phyloP scores from a whole-genome alignment of 2,329 filamentous ascomycete species.

The Podosphaera leucotricha region DNA sequence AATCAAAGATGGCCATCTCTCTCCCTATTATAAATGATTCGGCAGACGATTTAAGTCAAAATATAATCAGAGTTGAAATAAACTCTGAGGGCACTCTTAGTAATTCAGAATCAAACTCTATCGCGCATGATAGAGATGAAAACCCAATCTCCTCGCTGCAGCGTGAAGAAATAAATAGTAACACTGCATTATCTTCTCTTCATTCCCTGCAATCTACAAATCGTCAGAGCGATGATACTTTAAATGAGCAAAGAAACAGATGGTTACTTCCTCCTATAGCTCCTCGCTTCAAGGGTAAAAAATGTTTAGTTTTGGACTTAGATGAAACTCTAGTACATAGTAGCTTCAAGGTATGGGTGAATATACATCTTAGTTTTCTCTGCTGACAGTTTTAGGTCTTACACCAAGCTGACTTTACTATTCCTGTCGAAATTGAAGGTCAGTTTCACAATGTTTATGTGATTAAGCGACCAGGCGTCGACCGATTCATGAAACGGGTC shows the following conservation, averaged over 20 bases:
- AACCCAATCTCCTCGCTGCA: conserved; percentile 6
- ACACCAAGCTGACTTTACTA: conserved; percentile 95
- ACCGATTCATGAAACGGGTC: conserved; percentile 96
- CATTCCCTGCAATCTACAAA: conserved; percentile 4
- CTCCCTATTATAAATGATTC: neutral
- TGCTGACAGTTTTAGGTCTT: conserved; percentile 39
- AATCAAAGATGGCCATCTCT: neutral
- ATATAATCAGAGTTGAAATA: conserved; percentile 2
- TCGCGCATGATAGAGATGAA: conserved; percentile 9
- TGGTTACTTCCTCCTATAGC: conserved; percentile 56
- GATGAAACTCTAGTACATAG: conserved; percentile 96
- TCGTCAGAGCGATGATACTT: conserved; percentile 5
- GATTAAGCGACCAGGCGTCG: conserved; percentile 95
- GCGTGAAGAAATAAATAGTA: conserved; percentile 7
- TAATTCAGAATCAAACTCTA: conserved; percentile 9
- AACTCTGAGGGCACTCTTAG: conserved; percentile 10
- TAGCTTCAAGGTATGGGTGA: conserved; percentile 74
- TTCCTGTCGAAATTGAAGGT: conserved; percentile 95
- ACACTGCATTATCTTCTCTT: conserved; percentile 9
- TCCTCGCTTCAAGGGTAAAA: conserved; percentile 61
- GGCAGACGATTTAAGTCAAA: neutral
- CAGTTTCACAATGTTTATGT: conserved; percentile 99
- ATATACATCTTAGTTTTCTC: neutral
- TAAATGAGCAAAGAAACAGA: conserved; percentile 13
- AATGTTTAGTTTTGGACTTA: conserved; percentile 84